Evolutionary conservation across 805 yeast genomes (phyloP).

Genomic region (Zygoascus tannicola): DNA sequence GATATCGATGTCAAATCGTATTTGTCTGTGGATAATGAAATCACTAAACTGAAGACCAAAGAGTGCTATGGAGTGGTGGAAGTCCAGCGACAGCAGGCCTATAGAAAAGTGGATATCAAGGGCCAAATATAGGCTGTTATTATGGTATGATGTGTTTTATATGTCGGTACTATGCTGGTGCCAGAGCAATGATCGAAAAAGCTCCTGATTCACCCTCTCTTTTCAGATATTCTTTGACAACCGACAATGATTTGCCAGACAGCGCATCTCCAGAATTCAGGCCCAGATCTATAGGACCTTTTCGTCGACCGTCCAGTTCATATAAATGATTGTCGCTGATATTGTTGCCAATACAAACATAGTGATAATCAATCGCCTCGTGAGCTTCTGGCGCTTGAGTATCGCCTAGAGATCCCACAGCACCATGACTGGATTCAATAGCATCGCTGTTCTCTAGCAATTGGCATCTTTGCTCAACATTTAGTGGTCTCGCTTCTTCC

Average conservation of each 20-base stretch:
- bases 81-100: slow-evolving; percentile 31
- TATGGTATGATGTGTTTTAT: background rate
- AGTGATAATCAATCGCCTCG: slow-evolving; percentile 55
- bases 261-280: slow-evolving; percentile 36
- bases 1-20: slow-evolving; percentile 32
- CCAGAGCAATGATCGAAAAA: slow-evolving; percentile 72
- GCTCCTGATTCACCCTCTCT: slow-evolving; percentile 31
- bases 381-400: slow-evolving; percentile 34
- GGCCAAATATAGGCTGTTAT: slow-evolving; percentile 49
- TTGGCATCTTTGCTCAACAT: slow-evolving; percentile 31
- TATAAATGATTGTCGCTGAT: slow-evolving; percentile 40
- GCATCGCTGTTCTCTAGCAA: slow-evolving; percentile 36
- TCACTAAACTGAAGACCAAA: slow-evolving; percentile 17
- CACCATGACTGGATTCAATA: slow-evolving; percentile 33
- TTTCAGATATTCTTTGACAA: slow-evolving; percentile 60
- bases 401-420: slow-evolving; percentile 30
- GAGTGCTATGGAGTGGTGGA: slow-evolving; percentile 28
- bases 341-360: slow-evolving; percentile 55
- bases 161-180: slow-evolving; percentile 16
- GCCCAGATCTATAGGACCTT: slow-evolving; percentile 63
- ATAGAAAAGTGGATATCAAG: slow-evolving; percentile 71
- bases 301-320: slow-evolving; percentile 84
- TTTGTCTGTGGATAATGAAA: slow-evolving; percentile 11
- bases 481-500: slow-evolving; percentile 18
- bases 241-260: slow-evolving; percentile 39